Evolutionary conservation across 108 stramenopile genomes (phyloP), one percentile per base, ranked within the genome.

Genomic region (Cyclostephanos invisitatus): DNA sequence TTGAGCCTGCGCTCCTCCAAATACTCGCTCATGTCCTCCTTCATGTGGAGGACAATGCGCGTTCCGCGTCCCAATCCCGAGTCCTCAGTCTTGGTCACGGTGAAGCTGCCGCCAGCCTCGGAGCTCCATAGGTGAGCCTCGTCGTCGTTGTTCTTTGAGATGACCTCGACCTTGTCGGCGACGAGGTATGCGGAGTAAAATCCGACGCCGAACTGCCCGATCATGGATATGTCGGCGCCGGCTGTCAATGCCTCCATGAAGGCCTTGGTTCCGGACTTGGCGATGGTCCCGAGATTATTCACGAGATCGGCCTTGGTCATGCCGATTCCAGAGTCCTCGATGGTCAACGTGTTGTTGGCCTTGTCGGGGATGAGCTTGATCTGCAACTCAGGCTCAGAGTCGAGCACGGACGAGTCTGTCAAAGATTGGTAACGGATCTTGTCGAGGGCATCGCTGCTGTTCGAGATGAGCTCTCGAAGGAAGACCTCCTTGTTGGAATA

Each of bases 401-500:
- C 98, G 78, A 99, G 85, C 62, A 97, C 97, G 64, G 91, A 81
- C 53, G 90, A 55, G 81, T 99, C 98, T 28, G 97, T 98, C 62
- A 99, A 83, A 59, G 94, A 92, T 79, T 95, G 91, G 91, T 98
- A 99, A 62, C 99, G 97, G 81, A 99, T 97, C 95, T 99, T 99
- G 81, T 99, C 99, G 64, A 99, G 87, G 49, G 99, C 95, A 93
- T 97, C 98, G 70, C 83, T 85, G 9, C 96, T 84, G 83, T 98
- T 98, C 84, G 96, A 98, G 87, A 99, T 98, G 65, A 99, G 91
- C 78, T 99, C 99, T 63, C 99, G 96, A 58, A 99, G 93, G 85
- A 99, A 99, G 78, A 98, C 92, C 81, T 99, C 99, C 96, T 99
- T 99, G 97, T 98, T 98, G 76, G 98, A 98, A 91, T 99, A 99